Evolutionary conservation across 306 rosid genomes (phyloP), one percentile per base, ranked within the genome.

Genomic region (Malus sylvestris): DNA sequence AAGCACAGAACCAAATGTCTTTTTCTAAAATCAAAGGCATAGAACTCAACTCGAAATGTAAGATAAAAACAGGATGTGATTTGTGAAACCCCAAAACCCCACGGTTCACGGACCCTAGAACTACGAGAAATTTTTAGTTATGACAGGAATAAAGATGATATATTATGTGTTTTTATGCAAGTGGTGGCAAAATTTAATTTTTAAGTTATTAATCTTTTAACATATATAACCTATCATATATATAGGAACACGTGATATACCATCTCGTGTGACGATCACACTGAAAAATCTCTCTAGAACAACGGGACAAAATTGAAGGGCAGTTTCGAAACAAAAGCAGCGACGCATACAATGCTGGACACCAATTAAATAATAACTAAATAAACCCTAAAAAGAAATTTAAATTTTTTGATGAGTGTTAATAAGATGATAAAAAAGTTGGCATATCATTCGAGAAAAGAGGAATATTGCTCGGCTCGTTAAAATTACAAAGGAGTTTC

Each of bases 251-350:
- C 29, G 29, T 27, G 29, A 2, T 27, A 2, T 27, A 27, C 29
- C 29, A 27, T 2, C 2, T 27, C 3, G 29, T 27, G 29, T 27
- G 29, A 27, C 29, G 29, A 0, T 27, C 29, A 27, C 29, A 27
- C 0, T 27, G 29, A 27, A 27, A 27, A 27, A 27, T 27, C 3
- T 27, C 29, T 27, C 29, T 44, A 32, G 1, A 64, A 51, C 38
- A 51, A 46, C 59, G n/a, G 38, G 81, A 78, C 82, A 78, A 77
- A 73, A 3, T 22, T 77, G 6, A 58, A 72, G 51, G 81, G 69
- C 82, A 77, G 75, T 33, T 23, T 65, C 76, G 35, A 68, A 52
- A 77, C 85, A 78, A 82, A 82, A n/a, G 3, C 67, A 7, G 6
- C 11, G 22, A 80, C n/a, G 20, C 27, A n/a, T 12, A 44, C 55